Evolutionary conservation across 2,329 filamentous ascomycete genomes (phyloP), one percentile per base, ranked within the genome.

Genomic region (Colletotrichum sp.): DNA sequence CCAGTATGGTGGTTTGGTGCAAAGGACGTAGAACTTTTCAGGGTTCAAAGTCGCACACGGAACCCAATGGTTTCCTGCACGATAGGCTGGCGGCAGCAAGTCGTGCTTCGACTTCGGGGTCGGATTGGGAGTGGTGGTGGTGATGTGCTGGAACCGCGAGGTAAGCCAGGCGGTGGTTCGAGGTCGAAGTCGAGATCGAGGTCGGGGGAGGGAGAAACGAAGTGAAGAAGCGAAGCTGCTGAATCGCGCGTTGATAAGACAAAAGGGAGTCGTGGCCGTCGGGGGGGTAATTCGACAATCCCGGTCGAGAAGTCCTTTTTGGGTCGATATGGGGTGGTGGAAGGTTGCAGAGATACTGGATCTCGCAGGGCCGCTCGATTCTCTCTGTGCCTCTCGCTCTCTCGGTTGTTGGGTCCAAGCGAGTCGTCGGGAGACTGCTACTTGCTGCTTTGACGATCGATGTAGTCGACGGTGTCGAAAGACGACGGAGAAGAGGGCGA

Each of bases 31-130:
- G 32, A 57, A 59, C 71, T 67, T 65, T 43, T 32, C 71, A 66
- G 16, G 16, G 30, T 43, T 21, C 32, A 16, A 36, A 32, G 78
- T 78, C 63, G 71, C 75, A 78, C 78, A 77, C 39, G 57, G 71
- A 77, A 73, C 78, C 77, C 78, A 78, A 78, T 79, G 77, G 80
- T 79, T 80, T 79, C 74, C 78, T 81, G 78, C 79, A 77, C 71
- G 64, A 76, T 76, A 79, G 81, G 81, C 78, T 60, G 75, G 72
- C 76, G 69, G 77, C 81, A 83, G 81, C 66, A 74, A 68, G 76
- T 71, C 65, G 74, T 74, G 71, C 75, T 72, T 76, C 61, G 77
- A 75, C 30, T 57, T 77, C 68, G 60, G 68, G 65, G 24, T 24
- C 26, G 21, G 55, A 16, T 52, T n/a, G 13, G 68, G 21, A 39